A percentile compares a stretch with the other conserved stretches of the same genome.
These are phyloP conservation scores for Nematocida sp. DNA, from an alignment of 371 early-diverging fungal species.

Conservation along the genomic window DNA sequence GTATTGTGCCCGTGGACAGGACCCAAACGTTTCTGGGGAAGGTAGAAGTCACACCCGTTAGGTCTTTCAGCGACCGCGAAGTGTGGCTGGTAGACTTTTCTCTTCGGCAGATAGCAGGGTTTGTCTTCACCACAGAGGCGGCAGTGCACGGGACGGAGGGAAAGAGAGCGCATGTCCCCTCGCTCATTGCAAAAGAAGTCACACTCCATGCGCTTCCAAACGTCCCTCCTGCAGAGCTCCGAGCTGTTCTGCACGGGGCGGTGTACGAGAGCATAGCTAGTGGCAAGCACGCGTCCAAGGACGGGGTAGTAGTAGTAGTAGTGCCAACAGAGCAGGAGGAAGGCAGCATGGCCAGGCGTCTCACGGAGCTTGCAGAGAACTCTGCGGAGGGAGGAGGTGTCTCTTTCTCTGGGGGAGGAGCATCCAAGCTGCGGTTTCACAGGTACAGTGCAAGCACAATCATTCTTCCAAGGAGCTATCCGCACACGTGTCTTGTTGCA, in stretches of 20 bases:
- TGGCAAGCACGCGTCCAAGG: background rate
- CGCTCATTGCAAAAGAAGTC: background rate
- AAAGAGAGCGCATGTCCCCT: background rate
- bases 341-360: too few relatives aligned
- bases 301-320: background rate
- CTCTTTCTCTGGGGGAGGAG: background rate
- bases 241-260: background rate
- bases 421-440: too few relatives aligned
- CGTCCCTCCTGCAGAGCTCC: background rate
- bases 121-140: background rate
- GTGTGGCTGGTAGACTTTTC: slow-evolving; percentile 29
- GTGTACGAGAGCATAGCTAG: background rate
- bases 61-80: slow-evolving; percentile 6
- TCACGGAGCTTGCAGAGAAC: background rate
- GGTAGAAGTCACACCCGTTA: slow-evolving; percentile 11
- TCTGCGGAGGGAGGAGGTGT: background rate
- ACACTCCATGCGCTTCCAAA: background rate
- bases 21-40: background rate
- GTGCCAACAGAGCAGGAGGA: background rate
- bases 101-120: slow-evolving; percentile 11
- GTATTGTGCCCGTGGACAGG: background rate
- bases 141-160: background rate
- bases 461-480: background rate
- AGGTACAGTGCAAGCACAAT: too few relatives aligned
- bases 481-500: background rate